Evolutionary conservation across 495 filamentous ascomycete genomes (phyloP), one percentile per base, ranked within the genome.

Genomic region (Penicillium riverlandense): DNA sequence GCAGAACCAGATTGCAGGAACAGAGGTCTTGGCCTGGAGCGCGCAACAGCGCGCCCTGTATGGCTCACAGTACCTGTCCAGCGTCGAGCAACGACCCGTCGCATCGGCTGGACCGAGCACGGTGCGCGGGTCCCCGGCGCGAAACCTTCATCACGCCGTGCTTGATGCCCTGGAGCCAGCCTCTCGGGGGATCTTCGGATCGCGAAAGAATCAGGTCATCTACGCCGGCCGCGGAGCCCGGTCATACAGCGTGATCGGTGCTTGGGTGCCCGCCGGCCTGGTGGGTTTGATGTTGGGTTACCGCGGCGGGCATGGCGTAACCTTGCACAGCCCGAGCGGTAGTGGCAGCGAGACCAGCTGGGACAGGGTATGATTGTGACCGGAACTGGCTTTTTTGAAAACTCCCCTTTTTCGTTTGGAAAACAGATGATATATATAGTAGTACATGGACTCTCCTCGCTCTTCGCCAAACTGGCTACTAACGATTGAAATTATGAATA

Each of bases 241-340:
- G 37, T 71, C 85, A 0, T 97, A 98, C 63, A 83, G 83, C n/a
- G 67, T 95, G 30, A 82, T 97, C 1, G 94, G 92, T 2, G 74
- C 77, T 11, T 94, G 83, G 82, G 76, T 83, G n/a, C 92, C 92
- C 8, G 70, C 75, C 12, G 77, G 82, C 7, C 36, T 96, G 28
- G 86, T 96, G 15, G 79, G 77, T 12, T 88, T 86, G 84, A 96
- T 97, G 87, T 79, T 96, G 75, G 86, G 90, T 1, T 76, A 86
- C 29, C 66, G 77, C 34, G 68, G 66, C 39, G 77, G 59, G 15
- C 43, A 54, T 45, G 11, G 36, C 0, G 40, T 41, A 9, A 43
- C 53, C 2, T 38, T 29, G 11, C 53, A 53, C 7, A 63, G 54
- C 28, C 38, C 48, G 13, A 69, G 61, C 41, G 63, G 62, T 12